Evolutionary conservation across 371 early-diverging fungal species (phyloP).

Genomic region (Rhizopus microsporus): DNA sequence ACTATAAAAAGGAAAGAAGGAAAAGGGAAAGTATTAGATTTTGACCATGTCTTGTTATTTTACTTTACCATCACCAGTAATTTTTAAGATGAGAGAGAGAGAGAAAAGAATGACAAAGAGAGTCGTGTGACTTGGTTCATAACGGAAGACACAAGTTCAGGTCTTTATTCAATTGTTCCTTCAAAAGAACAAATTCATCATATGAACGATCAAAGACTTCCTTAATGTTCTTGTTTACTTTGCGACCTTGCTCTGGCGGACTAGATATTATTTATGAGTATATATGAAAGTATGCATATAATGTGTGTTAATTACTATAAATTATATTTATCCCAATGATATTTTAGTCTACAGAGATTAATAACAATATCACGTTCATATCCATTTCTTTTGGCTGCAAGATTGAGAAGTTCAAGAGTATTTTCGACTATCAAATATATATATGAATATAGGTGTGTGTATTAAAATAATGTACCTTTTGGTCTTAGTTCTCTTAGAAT

Average conservation of each 20-base stretch:
- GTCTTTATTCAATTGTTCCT: too few relatives aligned
- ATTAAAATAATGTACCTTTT: slow-evolving; percentile 1
- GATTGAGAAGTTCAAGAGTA: slow-evolving; percentile 22
- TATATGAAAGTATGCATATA: not conserved
- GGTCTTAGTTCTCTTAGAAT: slow-evolving; percentile 7
- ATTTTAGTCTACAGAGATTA: slow-evolving; percentile 27
- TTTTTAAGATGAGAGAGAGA: too few relatives aligned
- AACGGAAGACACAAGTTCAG: too few relatives aligned
- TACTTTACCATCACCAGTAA: too few relatives aligned
- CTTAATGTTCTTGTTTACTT: too few relatives aligned
- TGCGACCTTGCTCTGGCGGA: too few relatives aligned
- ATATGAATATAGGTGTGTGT: not conserved
- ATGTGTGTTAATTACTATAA: slow-evolving; percentile 14
- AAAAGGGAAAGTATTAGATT: not conserved
- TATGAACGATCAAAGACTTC: too few relatives aligned
- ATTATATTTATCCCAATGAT: slow-evolving; percentile 17
- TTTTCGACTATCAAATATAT: slow-evolving; percentile 16
- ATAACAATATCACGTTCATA: slow-evolving; percentile 23
- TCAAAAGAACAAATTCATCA: too few relatives aligned
- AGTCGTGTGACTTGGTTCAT: too few relatives aligned
- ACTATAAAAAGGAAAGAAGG: slow-evolving; percentile 35
- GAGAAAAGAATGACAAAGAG: too few relatives aligned
- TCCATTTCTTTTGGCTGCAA: slow-evolving; percentile 19
- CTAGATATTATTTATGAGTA: too few relatives aligned
- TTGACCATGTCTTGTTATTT: too few relatives aligned